These are phyloP conservation scores for Calocybe indica DNA, from an alignment of 768 basidiomycete species.

Conservation along the genomic window DNA sequence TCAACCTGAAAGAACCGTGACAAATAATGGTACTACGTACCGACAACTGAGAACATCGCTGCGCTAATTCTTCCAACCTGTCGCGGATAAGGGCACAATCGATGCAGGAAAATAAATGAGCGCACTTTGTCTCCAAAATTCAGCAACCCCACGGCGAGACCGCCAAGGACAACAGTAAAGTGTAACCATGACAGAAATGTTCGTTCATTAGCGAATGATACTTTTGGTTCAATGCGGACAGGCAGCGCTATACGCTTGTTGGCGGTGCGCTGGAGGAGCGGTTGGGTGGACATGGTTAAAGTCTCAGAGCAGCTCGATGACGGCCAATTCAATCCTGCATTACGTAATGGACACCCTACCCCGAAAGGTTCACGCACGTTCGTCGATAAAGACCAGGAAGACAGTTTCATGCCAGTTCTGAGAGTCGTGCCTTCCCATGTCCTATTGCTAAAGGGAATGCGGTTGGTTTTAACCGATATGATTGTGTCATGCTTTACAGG, in stretches of 20 bases:
- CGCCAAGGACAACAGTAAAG: conserved; percentile 96
- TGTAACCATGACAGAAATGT: conserved; percentile 99
- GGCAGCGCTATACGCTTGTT: conserved; percentile 96
- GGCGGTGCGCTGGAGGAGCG: conserved; percentile 91
- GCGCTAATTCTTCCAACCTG: conserved; percentile 95
- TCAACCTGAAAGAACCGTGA: conserved; percentile 4
- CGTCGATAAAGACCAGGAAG: conserved; percentile 1
- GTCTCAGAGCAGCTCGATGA: conserved; percentile 5
- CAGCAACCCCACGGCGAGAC: conserved; percentile 89
- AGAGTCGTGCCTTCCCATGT: too few relatives aligned
- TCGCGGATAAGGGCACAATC: background rate
- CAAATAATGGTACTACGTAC: conserved; percentile 29
- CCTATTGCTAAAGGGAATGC: too few relatives aligned
- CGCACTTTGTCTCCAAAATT: conserved; percentile 96
- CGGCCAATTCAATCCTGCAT: background rate
- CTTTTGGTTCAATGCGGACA: conserved; percentile 90
- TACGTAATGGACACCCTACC: background rate
- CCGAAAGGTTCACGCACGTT: conserved; percentile 5
- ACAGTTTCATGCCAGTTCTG: background rate
- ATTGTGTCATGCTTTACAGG: too few relatives aligned
- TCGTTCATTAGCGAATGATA: conserved; percentile 91
- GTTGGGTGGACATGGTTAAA: conserved; percentile 87
- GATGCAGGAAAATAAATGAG: conserved; percentile 5
- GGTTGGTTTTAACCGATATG: too few relatives aligned
- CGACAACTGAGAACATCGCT: conserved; percentile 92